Base-by-base conservation (phyloP, 2,329 filamentous ascomycete species). In the Colletotrichum chrysophilum region DNA sequence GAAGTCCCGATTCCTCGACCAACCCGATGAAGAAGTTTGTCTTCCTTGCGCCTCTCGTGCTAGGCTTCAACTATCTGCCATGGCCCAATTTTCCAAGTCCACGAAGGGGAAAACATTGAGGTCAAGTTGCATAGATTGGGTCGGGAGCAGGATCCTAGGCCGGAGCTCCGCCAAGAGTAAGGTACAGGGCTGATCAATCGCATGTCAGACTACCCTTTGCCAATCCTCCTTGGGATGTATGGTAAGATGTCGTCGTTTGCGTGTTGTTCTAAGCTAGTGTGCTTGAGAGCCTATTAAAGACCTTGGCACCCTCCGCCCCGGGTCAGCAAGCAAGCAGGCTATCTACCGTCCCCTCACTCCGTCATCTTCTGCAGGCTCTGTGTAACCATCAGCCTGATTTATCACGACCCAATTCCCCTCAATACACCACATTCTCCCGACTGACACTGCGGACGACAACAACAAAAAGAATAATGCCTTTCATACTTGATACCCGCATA, bases 401-500 rank as follows among this genome's bases (percentile, higher is more conserved):
- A 38, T 21, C 24, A 32, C n/a, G n/a, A 28, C n/a, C 34, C 32
- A 32, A n/a, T 26, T 32, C 61, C 21, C 13, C 30, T 34, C 61
- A 64, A 24, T 12, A 21, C 12, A 64, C 34, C n/a, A 38, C 61
- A 43, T 7, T 61, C 34, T 64, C 36, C 32, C 18, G 32, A n/a
- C 13, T 14, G n/a, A 38, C 0, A 32, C 52, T 28, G 9, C 28
- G n/a, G 5, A 14, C 26, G 18, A 58, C 5, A 16, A 28, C 13
- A 10, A 24, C 9, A 28, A 48, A 18, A 7, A 21, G 38, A 16
- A 10, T 1, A 12, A 75, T 76, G 75, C 8, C 66, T 43, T 67
- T 71, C 71, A 61, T 76, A 13, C 75, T 76, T 34, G 66, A 67
- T 14, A n/a, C 28, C 9, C 71, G 75, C 30, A 14, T 14, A 5